These are phyloP conservation scores for Penicillium vulpinum DNA, from an alignment of 2,329 filamentous ascomycete species.

Conservation along the genomic window DNA sequence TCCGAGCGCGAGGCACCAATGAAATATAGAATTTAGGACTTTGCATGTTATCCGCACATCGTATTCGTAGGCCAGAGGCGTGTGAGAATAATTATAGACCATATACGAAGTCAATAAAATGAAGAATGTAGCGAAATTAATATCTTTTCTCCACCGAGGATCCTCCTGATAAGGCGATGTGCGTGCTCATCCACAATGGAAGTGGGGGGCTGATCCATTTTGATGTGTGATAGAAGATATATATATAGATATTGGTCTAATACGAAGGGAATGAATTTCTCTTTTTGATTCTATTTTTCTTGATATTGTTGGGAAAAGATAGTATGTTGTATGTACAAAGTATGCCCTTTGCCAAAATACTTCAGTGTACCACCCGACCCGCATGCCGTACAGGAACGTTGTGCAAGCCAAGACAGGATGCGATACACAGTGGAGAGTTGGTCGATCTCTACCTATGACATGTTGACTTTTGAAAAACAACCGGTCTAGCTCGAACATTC, in stretches of 20 bases:
- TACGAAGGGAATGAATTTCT: too few relatives aligned
- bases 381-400: constrained; percentile 20
- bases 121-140: background rate
- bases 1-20: constrained; percentile 7
- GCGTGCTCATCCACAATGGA: constrained; percentile 4
- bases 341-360: too few relatives aligned
- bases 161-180: constrained; percentile 15
- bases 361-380: constrained; percentile 21
- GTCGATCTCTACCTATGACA: constrained; percentile 18
- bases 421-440: constrained; percentile 15
- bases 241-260: too few relatives aligned
- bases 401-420: constrained; percentile 17
- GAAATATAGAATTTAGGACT: too few relatives aligned
- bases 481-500: background rate
- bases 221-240: background rate
- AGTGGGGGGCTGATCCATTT: constrained; percentile 7
- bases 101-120: background rate
- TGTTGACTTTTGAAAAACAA: background rate
- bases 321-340: too few relatives aligned
- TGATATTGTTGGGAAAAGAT: too few relatives aligned
- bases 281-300: too few relatives aligned
- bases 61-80: too few relatives aligned
- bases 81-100: background rate
- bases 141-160: constrained; percentile 7
- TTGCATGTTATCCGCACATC: too few relatives aligned